Percentiles rank a stretch among this genome's conserved stretches.
These are phyloP conservation scores for Xenosphaeropsis pyriputrescens DNA, from an alignment of 2,329 filamentous ascomycete genomes.

Conservation along the genomic window DNA sequence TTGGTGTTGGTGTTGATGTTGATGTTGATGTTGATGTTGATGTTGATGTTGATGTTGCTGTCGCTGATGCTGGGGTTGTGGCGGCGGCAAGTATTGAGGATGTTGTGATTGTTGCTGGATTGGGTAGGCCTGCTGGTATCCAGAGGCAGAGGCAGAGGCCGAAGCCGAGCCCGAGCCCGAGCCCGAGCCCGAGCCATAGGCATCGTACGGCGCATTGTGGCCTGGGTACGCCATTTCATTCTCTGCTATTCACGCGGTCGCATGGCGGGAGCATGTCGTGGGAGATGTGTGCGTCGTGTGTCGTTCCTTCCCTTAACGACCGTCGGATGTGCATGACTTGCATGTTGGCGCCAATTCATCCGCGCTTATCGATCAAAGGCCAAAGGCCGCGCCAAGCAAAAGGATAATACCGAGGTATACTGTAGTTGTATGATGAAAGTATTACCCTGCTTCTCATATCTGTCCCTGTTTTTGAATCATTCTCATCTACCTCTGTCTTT, in stretches of 20 bases:
- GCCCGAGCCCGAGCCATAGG: neutral
- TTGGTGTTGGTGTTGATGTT: slow-evolving; percentile 4
- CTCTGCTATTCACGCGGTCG: slow-evolving; percentile 1
- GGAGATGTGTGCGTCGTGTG: too few species aligned
- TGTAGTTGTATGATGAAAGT: too few species aligned
- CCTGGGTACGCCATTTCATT: slow-evolving; percentile 5
- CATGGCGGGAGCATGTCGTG: neutral
- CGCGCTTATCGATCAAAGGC: too few species aligned
- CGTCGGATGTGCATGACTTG: slow-evolving; percentile 2
- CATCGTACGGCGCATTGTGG: slow-evolving; percentile 5
- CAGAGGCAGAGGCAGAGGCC: too few species aligned
- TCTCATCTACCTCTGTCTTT: too few species aligned
- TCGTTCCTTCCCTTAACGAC: too few species aligned
- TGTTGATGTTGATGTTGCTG: slow-evolving; percentile 18
- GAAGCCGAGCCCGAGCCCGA: too few species aligned
- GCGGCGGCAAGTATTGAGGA: slow-evolving; percentile 17
- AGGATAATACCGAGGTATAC: too few species aligned
- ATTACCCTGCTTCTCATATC: too few species aligned
- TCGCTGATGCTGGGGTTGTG: slow-evolving; percentile 13
- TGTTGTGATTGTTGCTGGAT: slow-evolving; percentile 15
- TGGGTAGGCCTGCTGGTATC: slow-evolving; percentile 4
- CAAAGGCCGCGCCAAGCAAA: too few species aligned
- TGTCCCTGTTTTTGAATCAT: too few species aligned
- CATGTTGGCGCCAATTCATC: slow-evolving; percentile 5
- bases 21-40: slow-evolving; percentile 10